Conservation (phyloP, 192 early-diverging fungal genomes). For the Umbelopsis sp. region DNA sequence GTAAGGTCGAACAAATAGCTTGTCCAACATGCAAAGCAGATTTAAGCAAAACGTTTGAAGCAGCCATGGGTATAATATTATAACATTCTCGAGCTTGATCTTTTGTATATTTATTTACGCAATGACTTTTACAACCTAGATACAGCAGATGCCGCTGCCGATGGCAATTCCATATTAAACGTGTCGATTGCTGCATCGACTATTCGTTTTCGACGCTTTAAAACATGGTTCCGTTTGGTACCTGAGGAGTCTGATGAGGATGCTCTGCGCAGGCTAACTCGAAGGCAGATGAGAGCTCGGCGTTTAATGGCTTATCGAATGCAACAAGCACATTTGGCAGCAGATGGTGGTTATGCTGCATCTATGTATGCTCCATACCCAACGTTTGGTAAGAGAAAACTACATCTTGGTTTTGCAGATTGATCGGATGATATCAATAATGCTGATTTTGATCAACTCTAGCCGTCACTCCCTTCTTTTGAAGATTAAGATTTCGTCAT, state of each 20-base stretch:
- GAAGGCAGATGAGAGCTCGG: slow-evolving; percentile 4
- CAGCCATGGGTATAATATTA: not conserved
- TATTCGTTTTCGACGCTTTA: slow-evolving; percentile 7
- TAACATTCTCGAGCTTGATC: not conserved
- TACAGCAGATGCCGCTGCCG: not conserved
- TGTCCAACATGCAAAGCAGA: slow-evolving; percentile 11
- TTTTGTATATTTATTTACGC: not conserved
- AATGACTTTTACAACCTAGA: not conserved
- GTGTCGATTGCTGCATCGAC: not conserved
- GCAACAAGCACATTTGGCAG: slow-evolving; percentile 4
- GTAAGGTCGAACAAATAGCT: slow-evolving; percentile 13
- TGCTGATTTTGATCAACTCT: not conserved
- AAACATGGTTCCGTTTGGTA: not conserved
- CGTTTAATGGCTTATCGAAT: slow-evolving; percentile 14
- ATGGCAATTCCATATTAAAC: not conserved
- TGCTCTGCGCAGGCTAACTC: not conserved
- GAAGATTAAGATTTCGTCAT: too few species aligned
- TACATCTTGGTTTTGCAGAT: not conserved
- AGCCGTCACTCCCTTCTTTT: not conserved
- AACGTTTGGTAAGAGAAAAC: slow-evolving; percentile 2
- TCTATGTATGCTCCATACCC: slow-evolving; percentile 13
- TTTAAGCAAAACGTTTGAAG: slow-evolving; percentile 6
- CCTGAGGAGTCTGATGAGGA: not conserved
- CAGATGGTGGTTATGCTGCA: slow-evolving; percentile 7
- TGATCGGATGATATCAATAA: not conserved